Percentiles rank a stretch among this genome's conserved stretches.
Evolutionary conservation across 1,139 yeast genomes (phyloP).

Genomic region (Sugiyamaella xylanicola): DNA sequence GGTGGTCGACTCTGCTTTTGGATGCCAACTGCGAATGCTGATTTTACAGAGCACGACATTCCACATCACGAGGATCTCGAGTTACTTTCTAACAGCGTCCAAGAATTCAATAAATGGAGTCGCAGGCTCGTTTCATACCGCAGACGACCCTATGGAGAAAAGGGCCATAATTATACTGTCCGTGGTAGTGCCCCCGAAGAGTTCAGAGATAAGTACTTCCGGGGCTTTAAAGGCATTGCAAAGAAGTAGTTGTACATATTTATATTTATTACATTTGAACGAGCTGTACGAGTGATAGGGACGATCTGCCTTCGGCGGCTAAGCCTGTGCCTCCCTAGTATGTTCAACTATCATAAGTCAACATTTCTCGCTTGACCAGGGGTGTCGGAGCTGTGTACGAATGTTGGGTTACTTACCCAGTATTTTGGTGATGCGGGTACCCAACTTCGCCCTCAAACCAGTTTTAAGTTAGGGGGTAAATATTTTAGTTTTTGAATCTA

Average conservation of each 20-base stretch:
- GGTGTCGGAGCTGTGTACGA: too few species aligned
- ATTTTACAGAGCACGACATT: constrained; percentile 64
- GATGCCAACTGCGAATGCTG: constrained; percentile 98
- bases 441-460: too few species aligned
- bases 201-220: constrained; percentile 81
- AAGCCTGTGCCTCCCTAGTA: too few species aligned
- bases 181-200: constrained; percentile 48
- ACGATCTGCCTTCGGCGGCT: too few species aligned
- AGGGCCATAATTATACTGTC: constrained; percentile 59
- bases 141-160: constrained; percentile 59
- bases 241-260: constrained; percentile 1
- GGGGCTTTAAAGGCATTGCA: constrained; percentile 49
- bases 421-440: too few species aligned
- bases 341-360: too few species aligned
- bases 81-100: constrained; percentile 74
- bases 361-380: too few species aligned
- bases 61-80: constrained; percentile 79
- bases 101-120: constrained; percentile 88
- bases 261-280: background rate
- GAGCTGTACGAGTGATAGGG: too few species aligned
- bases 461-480: too few species aligned
- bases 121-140: constrained; percentile 80
- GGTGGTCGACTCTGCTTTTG: constrained; percentile 87
- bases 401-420: too few species aligned
- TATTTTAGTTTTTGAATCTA: too few species aligned